Conservation (phyloP, 2,329 filamentous ascomycete genomes). For the Coniochaeta prunicola region DNA sequence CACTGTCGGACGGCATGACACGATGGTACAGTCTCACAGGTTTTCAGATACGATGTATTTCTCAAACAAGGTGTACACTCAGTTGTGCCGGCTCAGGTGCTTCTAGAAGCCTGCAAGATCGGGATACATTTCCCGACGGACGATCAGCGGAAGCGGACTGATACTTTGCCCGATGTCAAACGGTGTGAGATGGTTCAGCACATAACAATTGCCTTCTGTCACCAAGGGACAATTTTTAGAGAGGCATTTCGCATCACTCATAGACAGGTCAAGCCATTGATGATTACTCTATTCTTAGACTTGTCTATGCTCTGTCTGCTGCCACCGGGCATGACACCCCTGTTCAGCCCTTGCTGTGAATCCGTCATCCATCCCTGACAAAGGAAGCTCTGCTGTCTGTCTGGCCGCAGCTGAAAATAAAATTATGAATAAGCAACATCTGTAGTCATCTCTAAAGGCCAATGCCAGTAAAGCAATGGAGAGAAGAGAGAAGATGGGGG, state of each 20-base stretch:
- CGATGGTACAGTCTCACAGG: too few relatives aligned
- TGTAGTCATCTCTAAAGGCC: not conserved
- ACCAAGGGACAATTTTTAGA: not conserved
- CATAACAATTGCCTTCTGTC: not conserved
- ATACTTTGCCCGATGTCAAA: too few relatives aligned
- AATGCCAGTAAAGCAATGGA: constrained; percentile 1
- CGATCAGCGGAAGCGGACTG: too few relatives aligned
- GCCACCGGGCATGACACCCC: not conserved
- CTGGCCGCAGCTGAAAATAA: not conserved
- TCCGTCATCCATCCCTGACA: not conserved
- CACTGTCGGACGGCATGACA: too few relatives aligned
- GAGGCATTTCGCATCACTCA: not conserved
- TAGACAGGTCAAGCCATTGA: not conserved
- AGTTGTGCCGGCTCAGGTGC: not conserved
- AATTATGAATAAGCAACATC: not conserved
- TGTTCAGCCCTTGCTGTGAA: not conserved
- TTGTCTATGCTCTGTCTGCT: not conserved
- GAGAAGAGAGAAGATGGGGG: not conserved
- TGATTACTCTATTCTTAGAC: not conserved
- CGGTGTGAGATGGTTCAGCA: too few relatives aligned
- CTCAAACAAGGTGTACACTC: too few relatives aligned
- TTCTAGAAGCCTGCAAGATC: not conserved
- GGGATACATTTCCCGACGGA: too few relatives aligned
- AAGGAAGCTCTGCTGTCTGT: not conserved
- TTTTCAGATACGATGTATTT: too few relatives aligned